Base-by-base conservation (phyloP, 352 stramenopile genomes). In the Phytophthora foliorum region DNA sequence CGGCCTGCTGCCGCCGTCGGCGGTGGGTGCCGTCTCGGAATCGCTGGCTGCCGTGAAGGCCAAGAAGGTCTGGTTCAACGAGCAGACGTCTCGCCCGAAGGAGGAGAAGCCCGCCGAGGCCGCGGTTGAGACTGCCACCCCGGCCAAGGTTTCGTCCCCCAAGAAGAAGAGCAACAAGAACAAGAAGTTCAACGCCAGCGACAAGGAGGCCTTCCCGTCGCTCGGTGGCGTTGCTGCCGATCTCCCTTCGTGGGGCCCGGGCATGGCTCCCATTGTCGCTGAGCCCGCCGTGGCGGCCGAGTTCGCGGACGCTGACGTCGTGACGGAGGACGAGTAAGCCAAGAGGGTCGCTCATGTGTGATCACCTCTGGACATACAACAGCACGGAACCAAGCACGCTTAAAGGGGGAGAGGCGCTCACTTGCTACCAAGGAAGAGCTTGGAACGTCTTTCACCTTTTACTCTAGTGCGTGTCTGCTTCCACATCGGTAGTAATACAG, bases 31-130 rank as follows among this genome's bases (percentile, higher is more conserved):
- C 22, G 83, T 99, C 11, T 74, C 82, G 44, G 81, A 84, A n/a
- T 96, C 93, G 25, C 88, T 99, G 69, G 82, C 93, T 55, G 96
- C 93, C 57, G 91, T 99, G 25, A 97, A 98, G 75, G 92, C 90
- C n/a, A 99, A 98, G 90, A 99, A 99, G 81, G 69, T 87, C 25
- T 96, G 84, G 87, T 96, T 93, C 63, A 77, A 76, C 29, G 78
- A 78, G 64, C 86, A 96, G 77, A 92, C 82, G 31, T 67, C 78
- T 41, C 83, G 77, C 29, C 63, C 74, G 8, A 82, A 77, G 57
- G 49, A 65, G 11, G 80, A 81, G n/a, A 79, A 84, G 69, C 42
- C 70, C 9, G 17, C 42, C n/a, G 69, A 67, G n/a, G 36, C 46
- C 50, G 61, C 52, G 46, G 59, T 49, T 17, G 68, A 76, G 25